Evolutionary conservation across 805 yeast genomes (phyloP), one percentile per base, ranked within the genome.

Genomic region (Candida chilensis): DNA sequence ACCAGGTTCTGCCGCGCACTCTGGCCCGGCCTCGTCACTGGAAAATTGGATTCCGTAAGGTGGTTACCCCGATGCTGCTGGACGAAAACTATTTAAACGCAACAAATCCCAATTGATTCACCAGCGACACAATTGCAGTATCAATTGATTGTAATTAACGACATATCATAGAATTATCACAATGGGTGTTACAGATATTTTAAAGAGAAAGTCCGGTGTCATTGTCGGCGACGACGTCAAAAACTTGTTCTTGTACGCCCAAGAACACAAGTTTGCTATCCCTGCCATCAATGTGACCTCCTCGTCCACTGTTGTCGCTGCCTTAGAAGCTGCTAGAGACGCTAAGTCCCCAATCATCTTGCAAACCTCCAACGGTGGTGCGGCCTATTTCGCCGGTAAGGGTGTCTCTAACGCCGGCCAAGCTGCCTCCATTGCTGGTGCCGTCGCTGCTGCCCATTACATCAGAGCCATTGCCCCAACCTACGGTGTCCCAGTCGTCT

Each of bases 321-420:
- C 69, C 35, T 60, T 63, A 48, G 69, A 63, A 52, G 62, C 68
- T 39, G 69, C 69, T 34, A 60, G 69, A 53, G 69, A 63, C 50
- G 41, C 35, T 53, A 60, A 60, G 48, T 82, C 95, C 39, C 98
- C 98, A 69, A 87, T 92, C 67, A 85, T 92, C 60, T 69, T 92
- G 57, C 98, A 92, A 71, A 78, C 90, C 48, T 90, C 97, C 38
- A 87, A 92, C 65, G 98, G 98, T 71, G 98, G 98, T 74, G 95
- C 98, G 47, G 97, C 97, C 42, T 92, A 78, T 85, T 92, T 92
- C 60, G 98, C 98, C 43, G 98, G 98, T 71, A 92, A 92, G 78
- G 98, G 97, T 71, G 87, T 92, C 48, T 72, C 74, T 60, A 92
- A 92, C 83, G 72, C 71, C 52, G 80, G 85, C 72, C 97, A 92